Evolutionary conservation across 257 asterid species (phyloP), one percentile per base, ranked within the genome.

Genomic region (Ehretia macrophylla): DNA sequence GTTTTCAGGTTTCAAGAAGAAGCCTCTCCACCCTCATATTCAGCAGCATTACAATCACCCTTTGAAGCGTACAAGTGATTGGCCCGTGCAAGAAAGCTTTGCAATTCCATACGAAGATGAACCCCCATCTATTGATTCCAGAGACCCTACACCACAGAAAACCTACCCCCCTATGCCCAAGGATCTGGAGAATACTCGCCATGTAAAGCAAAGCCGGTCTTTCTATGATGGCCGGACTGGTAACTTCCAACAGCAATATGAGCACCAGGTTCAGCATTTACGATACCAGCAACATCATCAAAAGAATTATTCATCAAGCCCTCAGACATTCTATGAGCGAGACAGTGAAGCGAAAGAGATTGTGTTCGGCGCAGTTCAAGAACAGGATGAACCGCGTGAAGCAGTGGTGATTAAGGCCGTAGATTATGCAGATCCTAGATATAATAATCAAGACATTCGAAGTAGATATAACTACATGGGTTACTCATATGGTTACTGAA

Each of bases 361-460:
- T 1, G 95, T 91, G 70, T 91, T 91, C 14, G 98, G 98, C 27
- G 98, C 98, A 0, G 90, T 88, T 49, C 98, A 88, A 60, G 97
- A 86, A 67, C 88, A 88, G 74, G 88, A 77, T n/a, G 90, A 79
- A 10, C 78, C 81, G 8, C 79, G 84, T 1, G 98, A 88, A 77
- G 85, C 90, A 1, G 56, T 88, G 95, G 98, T 88, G 55, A 79
- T 88, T 37, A 84, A 92, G 71, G 87, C 95, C 0, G 88, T 88
- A 22, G 97, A 92, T 53, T 86, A 77, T 62, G 73, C 81, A 2
- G 93, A 92, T 52, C 87, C 95, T 8, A 55, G 57, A 20, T 71
- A 85, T 62, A 75, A 57, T 20, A 66, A 35, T 49, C 77, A 72
- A 23, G 81, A 73, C 66, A 55, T 79, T 23, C 83, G 99, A 69